phyloP scores from a whole-genome alignment of 352 stramenopile genomes.

The Globisporangium acanthophoron region DNA sequence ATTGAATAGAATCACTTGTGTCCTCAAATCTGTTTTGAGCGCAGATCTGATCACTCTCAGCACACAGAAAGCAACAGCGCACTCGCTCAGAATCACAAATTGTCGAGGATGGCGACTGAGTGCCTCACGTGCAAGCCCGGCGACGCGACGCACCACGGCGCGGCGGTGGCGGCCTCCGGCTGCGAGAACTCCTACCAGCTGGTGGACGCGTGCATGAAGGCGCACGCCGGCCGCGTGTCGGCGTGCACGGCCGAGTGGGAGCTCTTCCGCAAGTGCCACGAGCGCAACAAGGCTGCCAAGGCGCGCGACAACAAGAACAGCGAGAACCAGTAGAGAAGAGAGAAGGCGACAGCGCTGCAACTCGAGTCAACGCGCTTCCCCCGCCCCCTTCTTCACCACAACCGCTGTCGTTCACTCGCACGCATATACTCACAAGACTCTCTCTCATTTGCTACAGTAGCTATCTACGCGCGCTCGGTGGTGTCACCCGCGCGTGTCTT shows the following conservation, averaged over 20 bases:
- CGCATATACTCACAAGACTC: background rate
- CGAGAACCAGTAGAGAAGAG: background rate
- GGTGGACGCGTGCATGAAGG: conserved; percentile 82
- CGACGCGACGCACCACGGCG: conserved; percentile 61
- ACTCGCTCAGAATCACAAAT: background rate
- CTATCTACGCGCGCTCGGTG: background rate
- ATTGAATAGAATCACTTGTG: background rate
- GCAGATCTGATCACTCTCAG: background rate
- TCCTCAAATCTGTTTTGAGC: background rate
- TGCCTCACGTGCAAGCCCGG: conserved; percentile 71
- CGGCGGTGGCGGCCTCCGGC: conserved; percentile 59
- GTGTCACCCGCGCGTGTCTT: conserved; percentile 22
- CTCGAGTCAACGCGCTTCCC: background rate
- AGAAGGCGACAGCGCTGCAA: background rate
- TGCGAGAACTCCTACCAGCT: conserved; percentile 59
- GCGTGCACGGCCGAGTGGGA: conserved; percentile 72
- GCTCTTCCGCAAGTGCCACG: conserved; percentile 71
- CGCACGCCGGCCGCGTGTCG: conserved; percentile 66
- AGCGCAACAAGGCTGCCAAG: conserved; percentile 36
- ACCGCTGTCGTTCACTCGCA: background rate
- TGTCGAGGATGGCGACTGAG: conserved; percentile 43
- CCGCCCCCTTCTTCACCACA: background rate
- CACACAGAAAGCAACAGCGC: background rate
- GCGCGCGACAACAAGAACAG: conserved; percentile 1
- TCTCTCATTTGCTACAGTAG: background rate